Conservation (phyloP, 495 filamentous ascomycete species). For the Diplogelasinospora grovesii region DNA sequence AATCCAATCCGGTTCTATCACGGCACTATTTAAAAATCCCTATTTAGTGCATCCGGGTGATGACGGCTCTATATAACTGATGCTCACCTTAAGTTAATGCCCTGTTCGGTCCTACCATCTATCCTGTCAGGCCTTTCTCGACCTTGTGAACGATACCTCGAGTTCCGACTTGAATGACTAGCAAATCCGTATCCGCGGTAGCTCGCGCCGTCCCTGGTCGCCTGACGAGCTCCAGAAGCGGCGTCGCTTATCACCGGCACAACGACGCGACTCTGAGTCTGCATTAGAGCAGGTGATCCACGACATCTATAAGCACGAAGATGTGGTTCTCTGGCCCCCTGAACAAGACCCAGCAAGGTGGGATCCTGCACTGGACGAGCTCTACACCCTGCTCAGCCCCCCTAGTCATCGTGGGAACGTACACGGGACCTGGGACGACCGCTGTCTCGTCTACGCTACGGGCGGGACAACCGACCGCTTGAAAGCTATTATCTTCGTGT, state of each 20-base stretch:
- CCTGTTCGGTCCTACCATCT: conserved; percentile 55
- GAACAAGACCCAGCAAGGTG: conserved; percentile 30
- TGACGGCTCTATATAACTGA: conserved; percentile 32
- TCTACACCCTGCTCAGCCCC: conserved; percentile 54
- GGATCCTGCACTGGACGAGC: conserved; percentile 29
- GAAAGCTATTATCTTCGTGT: conserved; percentile 51
- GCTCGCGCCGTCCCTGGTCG: conserved; percentile 41
- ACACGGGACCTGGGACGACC: conserved; percentile 50
- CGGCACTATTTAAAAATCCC: conserved; percentile 8
- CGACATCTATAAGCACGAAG: conserved; percentile 40
- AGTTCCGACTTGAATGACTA: conserved; percentile 26
- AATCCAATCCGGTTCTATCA: background rate
- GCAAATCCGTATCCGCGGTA: conserved; percentile 25
- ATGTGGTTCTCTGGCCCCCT: conserved; percentile 55
- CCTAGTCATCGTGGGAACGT: conserved; percentile 41
- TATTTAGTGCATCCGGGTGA: conserved; percentile 25
- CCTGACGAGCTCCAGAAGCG: conserved; percentile 39
- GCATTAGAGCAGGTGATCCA: conserved; percentile 25
- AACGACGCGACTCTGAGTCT: conserved; percentile 1
- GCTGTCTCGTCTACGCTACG: conserved; percentile 53
- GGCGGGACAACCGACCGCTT: conserved; percentile 33
- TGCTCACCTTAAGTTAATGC: conserved; percentile 53
- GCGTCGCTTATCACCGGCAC: conserved; percentile 3
- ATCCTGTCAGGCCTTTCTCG: conserved; percentile 53
- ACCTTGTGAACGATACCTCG: conserved; percentile 56